Percentiles rank a stretch among this genome's conserved stretches.
Conservation (phyloP, 1,284 basidiomycete species). For the Ganoderma sinense region DNA sequence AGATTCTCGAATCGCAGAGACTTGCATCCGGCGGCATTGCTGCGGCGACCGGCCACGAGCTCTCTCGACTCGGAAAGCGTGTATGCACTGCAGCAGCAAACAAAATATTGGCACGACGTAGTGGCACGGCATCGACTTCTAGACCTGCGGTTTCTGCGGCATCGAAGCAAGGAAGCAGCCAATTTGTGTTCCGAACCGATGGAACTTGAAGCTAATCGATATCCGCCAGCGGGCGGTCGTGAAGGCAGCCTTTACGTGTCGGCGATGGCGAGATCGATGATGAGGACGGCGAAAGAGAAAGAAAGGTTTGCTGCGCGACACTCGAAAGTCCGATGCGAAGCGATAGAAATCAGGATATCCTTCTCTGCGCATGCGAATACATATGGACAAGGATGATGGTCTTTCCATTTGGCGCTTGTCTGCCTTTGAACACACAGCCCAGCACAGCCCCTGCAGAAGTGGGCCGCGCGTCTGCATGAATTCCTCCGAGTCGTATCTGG, state of each 20-base stretch:
- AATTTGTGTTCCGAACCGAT: background rate
- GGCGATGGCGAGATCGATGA: background rate
- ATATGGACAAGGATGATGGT: background rate
- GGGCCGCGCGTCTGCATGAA: background rate
- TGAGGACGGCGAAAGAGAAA: background rate
- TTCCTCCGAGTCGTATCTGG: background rate
- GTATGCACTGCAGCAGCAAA: background rate
- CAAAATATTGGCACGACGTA: background rate
- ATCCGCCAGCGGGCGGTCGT: background rate
- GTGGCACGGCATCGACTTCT: background rate
- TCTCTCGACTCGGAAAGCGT: background rate
- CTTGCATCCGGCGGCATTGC: background rate
- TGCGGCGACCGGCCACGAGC: background rate
- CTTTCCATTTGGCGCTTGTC: background rate
- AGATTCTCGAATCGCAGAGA: background rate
- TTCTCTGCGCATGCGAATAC: background rate
- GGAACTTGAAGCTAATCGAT: too few relatives aligned
- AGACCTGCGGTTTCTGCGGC: background rate
- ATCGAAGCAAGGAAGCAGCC: background rate
- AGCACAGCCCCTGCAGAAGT: background rate
- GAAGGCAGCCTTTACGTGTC: background rate
- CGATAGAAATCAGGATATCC: background rate
- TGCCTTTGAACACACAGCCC: background rate
- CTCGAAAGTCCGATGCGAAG: background rate
- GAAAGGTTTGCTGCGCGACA: background rate